Conservation (phyloP, 75 land plant genomes). For the Gnetum montanum region DNA sequence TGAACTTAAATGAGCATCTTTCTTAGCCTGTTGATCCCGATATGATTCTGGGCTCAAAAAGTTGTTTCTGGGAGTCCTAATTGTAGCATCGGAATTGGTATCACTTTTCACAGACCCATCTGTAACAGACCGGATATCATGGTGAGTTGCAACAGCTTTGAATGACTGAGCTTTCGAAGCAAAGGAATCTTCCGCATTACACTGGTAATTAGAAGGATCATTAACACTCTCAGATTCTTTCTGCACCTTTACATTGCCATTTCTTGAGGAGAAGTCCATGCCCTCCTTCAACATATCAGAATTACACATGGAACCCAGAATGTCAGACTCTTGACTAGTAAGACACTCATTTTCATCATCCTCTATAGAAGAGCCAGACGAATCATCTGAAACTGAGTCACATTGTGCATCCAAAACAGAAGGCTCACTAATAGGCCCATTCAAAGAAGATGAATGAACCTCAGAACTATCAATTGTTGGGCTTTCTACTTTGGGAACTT, state of each 20-base stretch:
- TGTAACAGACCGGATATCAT: too few species aligned
- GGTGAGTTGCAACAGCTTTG: too few species aligned
- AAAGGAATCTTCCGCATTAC: not conserved
- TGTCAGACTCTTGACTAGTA: not conserved
- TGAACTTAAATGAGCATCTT: slow-evolving; percentile 1
- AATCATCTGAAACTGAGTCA: not conserved
- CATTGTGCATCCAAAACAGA: not conserved
- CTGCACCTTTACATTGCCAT: not conserved
- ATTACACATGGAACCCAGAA: not conserved
- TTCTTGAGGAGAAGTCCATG: not conserved
- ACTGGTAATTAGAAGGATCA: not conserved
- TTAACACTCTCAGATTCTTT: not conserved
- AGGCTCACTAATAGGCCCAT: not conserved
- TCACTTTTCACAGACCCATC: too few species aligned
- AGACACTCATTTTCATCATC: not conserved
- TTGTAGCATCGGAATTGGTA: too few species aligned
- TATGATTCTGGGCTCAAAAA: too few species aligned
- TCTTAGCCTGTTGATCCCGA: too few species aligned
- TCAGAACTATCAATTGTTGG: not conserved
- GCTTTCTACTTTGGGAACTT: not conserved
- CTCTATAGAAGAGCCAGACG: not conserved
- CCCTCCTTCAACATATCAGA: not conserved
- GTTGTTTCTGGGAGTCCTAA: too few species aligned
- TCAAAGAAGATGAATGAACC: not conserved
- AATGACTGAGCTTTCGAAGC: too few species aligned